Base-by-base conservation (phyloP, 768 basidiomycete species). In the Hemileccinum rubropunctum region DNA sequence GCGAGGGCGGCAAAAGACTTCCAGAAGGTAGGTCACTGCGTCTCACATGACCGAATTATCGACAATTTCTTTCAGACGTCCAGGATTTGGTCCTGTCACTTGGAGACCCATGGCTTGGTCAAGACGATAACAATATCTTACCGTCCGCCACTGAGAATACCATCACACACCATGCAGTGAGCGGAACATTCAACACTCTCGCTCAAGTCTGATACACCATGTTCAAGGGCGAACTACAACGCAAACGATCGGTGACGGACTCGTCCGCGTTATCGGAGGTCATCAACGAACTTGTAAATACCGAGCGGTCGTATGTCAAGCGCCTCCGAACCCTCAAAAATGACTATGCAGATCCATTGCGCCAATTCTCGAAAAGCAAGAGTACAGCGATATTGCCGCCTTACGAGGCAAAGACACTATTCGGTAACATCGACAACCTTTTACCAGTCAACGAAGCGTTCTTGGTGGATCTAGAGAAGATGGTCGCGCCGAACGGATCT, bases 331-430 rank as follows among this genome's bases (percentile, higher is more conserved):
- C 83, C 26, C 80, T 98, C 61, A 94, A 95, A 69, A 70, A 78
- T 39, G 84, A 91, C 59, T 98, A 97, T 63, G 95, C 95, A 30
- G 87, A 92, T 64, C 97, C 94, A 9, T 74, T 99, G 23, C 83
- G 94, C 33, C 79, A 79, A 38, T 99, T 95, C 65, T 83, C 95
- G 18, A 79, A 81, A 47, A 84, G 78, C 66, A 89, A 90, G 63
- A 85, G 87, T 51, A 94, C 90, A 0, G 83, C 88, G 32, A 91
- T 99, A 58, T 79, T 99, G 39, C 86, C 89, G 1, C 70, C 82
- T 18, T 98, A 95, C 65, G 90, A 98, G 65, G 95, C 95, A 30
- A 94, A 90, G 56, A 90, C 83, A 1, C 77, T 99, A 20, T 98
- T 99, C 58, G 91, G 91, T 47, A 98, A 99, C 69, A 79, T 98